A percentile compares a stretch with the other conserved stretches of the same genome.
Conservation (phyloP, 164 flowering plant genomes). For the Malania oleifera region DNA sequence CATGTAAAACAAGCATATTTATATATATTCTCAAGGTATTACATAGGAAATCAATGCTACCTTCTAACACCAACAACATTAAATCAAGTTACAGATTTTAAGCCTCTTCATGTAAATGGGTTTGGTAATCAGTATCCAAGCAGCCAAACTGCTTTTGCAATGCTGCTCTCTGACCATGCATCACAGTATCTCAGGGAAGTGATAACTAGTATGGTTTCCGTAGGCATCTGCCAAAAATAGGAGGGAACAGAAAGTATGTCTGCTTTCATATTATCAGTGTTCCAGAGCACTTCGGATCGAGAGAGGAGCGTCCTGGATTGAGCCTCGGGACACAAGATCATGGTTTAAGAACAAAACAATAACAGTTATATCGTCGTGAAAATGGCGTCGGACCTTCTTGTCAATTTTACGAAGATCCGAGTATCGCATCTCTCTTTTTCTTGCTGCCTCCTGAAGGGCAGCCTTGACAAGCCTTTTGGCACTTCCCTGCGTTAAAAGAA, state of each 20-base stretch:
- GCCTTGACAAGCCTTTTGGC: conserved; percentile 74
- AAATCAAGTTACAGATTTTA: not conserved
- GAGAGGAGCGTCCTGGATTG: conserved; percentile 34
- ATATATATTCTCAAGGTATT: not conserved
- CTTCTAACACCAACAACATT: not conserved
- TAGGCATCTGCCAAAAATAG: not conserved
- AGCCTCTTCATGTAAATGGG: not conserved
- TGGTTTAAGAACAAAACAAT: conserved; percentile 66
- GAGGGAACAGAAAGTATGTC: not conserved
- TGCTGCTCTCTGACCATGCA: not conserved
- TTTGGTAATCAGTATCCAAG: not conserved
- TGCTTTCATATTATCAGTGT: conserved; percentile 13
- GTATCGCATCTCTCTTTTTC: conserved; percentile 70
- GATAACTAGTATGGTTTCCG: not conserved
- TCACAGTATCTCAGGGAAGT: conserved; percentile 2
- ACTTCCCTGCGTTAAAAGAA: conserved; percentile 41
- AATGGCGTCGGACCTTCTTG: conserved; percentile 69
- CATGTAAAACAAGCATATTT: not conserved
- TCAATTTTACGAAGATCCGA: conserved; percentile 64
- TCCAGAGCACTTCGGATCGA: conserved; percentile 61
- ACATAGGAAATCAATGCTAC: not conserved
- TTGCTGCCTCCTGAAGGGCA: conserved; percentile 79
- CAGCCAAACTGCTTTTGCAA: not conserved
- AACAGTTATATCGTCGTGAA: conserved; percentile 79
- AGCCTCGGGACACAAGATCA: conserved; percentile 42